Conservation (phyloP, 495 filamentous ascomycete species). For the Beverwykella pulmonaria region DNA sequence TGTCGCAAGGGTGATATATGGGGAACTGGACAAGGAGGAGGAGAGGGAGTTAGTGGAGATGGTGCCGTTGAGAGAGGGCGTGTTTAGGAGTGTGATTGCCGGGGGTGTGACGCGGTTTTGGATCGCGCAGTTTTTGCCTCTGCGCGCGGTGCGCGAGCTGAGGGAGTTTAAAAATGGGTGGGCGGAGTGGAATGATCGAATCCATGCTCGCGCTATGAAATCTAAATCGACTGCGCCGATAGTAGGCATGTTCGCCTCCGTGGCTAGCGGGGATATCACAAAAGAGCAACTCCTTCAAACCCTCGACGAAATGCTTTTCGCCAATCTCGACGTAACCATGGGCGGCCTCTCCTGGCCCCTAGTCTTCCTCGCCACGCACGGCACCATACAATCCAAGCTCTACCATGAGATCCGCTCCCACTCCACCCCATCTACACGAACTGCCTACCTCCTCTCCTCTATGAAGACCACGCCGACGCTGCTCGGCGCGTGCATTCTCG, state of each 20-base stretch:
- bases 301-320: slow-evolving; percentile 52
- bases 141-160: neutral
- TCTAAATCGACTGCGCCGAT: neutral
- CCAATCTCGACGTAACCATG: slow-evolving; percentile 53
- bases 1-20: neutral
- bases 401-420: neutral
- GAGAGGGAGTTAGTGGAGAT: neutral
- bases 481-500: slow-evolving; percentile 27
- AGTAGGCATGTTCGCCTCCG: neutral
- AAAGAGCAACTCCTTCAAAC: slow-evolving; percentile 41
- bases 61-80: neutral
- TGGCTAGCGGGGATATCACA: neutral
- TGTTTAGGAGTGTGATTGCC: neutral
- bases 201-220: neutral
- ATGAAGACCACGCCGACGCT: slow-evolving; percentile 4
- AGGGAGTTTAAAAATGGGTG: neutral
- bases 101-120: neutral
- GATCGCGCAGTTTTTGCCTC: neutral
- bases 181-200: neutral
- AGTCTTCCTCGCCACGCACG: slow-evolving; percentile 48
- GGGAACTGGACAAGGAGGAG: neutral
- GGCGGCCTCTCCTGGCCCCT: slow-evolving; percentile 48
- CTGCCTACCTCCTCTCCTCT: neutral
- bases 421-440: neutral
- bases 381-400: slow-evolving; percentile 8